Conservation (phyloP, 1,139 yeast species). For the Yamadazyma triangularis region DNA sequence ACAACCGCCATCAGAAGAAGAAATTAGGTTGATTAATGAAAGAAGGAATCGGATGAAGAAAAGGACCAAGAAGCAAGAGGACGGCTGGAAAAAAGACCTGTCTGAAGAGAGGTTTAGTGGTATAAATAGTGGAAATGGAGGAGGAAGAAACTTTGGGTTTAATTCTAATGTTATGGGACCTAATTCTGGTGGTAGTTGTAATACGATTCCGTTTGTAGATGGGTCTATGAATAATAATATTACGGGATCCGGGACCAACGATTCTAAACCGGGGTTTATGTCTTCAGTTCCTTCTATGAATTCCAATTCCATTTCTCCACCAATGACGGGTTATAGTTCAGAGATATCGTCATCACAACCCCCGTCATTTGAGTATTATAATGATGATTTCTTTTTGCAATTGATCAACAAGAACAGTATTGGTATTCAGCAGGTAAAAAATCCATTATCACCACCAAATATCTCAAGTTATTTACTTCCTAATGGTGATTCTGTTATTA, state of each 20-base stretch:
- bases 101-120: too few relatives aligned
- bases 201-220: not conserved
- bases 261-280: too few relatives aligned
- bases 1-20: slow-evolving; percentile 38
- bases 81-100: too few relatives aligned
- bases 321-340: not conserved
- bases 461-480: not conserved
- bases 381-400: not conserved
- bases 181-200: too few relatives aligned
- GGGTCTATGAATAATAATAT: not conserved
- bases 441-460: not conserved
- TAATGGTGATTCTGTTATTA: slow-evolving; percentile 7
- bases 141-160: not conserved
- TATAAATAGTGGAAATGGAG: not conserved
- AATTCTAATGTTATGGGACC: not conserved
- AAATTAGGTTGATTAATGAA: slow-evolving; percentile 19
- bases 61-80: slow-evolving; percentile 3
- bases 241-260: not conserved
- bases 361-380: not conserved
- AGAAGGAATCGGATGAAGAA: slow-evolving; percentile 17
- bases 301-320: not conserved
- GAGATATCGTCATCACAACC: not conserved
- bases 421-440: not conserved
- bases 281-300: not conserved
- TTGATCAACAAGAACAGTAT: too few relatives aligned